A percentile compares a stretch with the other conserved stretches of the same genome.
phyloP scores from a whole-genome alignment of 768 basidiomycete species.

The Naganishia kalamii region DNA sequence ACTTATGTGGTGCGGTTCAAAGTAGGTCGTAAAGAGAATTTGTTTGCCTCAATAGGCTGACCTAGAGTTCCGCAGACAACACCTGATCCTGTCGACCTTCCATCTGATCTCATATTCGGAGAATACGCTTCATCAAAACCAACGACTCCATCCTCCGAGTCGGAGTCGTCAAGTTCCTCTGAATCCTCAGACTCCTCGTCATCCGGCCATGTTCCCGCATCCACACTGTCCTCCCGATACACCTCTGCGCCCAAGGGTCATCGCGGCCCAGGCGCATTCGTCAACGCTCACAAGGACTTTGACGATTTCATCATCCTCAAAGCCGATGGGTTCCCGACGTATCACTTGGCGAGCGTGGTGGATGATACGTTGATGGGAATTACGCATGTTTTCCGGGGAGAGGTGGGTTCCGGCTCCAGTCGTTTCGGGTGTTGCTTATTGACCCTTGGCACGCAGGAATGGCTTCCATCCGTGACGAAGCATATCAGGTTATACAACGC shows the following conservation, averaged over 20 bases:
- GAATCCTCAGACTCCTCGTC: background rate
- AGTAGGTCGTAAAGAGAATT: constrained; percentile 49
- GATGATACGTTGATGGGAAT: constrained; percentile 96
- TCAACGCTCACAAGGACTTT: constrained; percentile 37
- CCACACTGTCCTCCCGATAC: background rate
- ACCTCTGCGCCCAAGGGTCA: constrained; percentile 16
- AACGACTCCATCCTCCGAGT: background rate
- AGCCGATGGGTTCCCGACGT: constrained; percentile 87
- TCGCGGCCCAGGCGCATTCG: constrained; percentile 10
- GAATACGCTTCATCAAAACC: constrained; percentile 35
- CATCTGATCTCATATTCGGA: constrained; percentile 17
- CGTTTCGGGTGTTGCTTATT: background rate
- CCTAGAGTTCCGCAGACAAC: background rate
- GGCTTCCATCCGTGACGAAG: constrained; percentile 85
- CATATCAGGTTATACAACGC: constrained; percentile 84
- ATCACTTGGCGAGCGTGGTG: constrained; percentile 90
- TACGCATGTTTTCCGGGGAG: constrained; percentile 88
- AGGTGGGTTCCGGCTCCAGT: constrained; percentile 53
- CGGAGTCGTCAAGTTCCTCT: background rate
- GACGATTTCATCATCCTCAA: constrained; percentile 91
- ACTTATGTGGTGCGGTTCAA: constrained; percentile 79
- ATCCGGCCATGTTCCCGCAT: background rate
- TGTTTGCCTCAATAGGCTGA: no score
- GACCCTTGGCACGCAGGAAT: constrained; percentile 59
- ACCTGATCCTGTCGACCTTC: constrained; percentile 2